phyloP scores from a whole-genome alignment of 371 early-diverging fungal species.

The Syncephalastrum contaminatum region DNA sequence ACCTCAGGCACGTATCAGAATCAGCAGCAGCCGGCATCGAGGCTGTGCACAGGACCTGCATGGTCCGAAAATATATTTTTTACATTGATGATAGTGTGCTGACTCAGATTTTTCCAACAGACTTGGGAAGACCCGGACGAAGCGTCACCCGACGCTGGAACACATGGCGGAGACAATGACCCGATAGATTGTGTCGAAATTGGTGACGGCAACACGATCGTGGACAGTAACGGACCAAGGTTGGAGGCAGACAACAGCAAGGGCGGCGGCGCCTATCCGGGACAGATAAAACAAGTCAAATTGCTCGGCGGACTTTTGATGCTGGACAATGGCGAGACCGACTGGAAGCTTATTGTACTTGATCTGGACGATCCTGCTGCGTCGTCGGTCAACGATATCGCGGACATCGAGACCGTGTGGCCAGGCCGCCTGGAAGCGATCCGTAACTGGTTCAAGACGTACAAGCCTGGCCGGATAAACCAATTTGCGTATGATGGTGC shows the following conservation, averaged over 20 bases:
- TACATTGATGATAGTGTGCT: too few species aligned
- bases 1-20: too few species aligned
- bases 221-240: too few species aligned
- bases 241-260: conserved; percentile 48
- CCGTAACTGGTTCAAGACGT: conserved; percentile 10
- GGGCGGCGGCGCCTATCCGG: conserved; percentile 41
- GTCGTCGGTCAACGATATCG: conserved; percentile 66
- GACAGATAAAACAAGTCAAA: conserved; percentile 97
- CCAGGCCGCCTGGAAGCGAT: conserved; percentile 2
- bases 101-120: conserved; percentile 68
- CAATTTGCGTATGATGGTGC: too few species aligned
- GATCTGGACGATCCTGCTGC: conserved; percentile 91
- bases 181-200: conserved; percentile 96
- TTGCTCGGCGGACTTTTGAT: conserved; percentile 92
- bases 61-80: too few species aligned
- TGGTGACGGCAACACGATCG: conserved; percentile 53
- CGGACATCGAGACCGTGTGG: conserved; percentile 5
- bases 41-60: too few species aligned
- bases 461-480: conserved; percentile 2
- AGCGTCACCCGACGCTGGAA: conserved; percentile 82
- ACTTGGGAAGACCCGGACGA: conserved; percentile 98
- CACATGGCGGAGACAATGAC: conserved; percentile 90
- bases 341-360: conserved; percentile 97
- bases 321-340: conserved; percentile 95
- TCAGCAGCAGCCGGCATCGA: too few species aligned